phyloP scores from a whole-genome alignment of 2,329 filamentous ascomycete species.

The Fusarium mangiferae region DNA sequence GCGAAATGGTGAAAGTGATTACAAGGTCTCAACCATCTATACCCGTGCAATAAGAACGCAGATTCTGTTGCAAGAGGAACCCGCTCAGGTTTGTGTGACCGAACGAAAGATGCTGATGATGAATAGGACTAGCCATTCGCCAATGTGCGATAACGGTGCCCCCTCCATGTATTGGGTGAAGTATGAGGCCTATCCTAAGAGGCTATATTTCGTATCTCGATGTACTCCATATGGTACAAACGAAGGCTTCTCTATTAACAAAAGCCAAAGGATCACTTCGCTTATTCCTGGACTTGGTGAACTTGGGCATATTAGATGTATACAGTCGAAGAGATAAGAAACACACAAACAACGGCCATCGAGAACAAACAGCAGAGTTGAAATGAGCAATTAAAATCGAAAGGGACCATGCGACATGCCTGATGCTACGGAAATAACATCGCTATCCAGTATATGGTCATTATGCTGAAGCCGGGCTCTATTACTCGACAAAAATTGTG shows the following conservation, averaged over 20 bases:
- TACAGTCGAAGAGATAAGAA: background rate
- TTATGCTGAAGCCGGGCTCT: background rate
- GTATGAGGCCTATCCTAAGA: background rate
- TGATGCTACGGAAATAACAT: background rate
- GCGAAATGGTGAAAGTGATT: slow-evolving; percentile 9
- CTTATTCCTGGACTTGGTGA: background rate
- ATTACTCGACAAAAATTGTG: background rate
- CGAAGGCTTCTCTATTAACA: no score
- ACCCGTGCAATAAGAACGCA: background rate
- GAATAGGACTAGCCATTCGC: background rate
- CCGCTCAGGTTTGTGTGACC: background rate
- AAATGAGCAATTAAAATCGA: background rate
- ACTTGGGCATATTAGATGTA: background rate
- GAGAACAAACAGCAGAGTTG: background rate
- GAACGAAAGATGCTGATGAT: background rate
- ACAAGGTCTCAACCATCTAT: background rate
- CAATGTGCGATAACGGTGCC: background rate
- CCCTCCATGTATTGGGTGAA: background rate
- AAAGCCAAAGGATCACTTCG: background rate
- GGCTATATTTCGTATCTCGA: background rate
- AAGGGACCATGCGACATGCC: background rate
- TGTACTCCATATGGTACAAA: no score
- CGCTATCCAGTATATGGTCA: background rate
- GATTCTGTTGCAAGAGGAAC: background rate
- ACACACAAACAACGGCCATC: background rate